Evolutionary conservation across 192 early-diverging fungal genomes (phyloP), one percentile per base, ranked within the genome.

Genomic region (Backusella westeae): DNA sequence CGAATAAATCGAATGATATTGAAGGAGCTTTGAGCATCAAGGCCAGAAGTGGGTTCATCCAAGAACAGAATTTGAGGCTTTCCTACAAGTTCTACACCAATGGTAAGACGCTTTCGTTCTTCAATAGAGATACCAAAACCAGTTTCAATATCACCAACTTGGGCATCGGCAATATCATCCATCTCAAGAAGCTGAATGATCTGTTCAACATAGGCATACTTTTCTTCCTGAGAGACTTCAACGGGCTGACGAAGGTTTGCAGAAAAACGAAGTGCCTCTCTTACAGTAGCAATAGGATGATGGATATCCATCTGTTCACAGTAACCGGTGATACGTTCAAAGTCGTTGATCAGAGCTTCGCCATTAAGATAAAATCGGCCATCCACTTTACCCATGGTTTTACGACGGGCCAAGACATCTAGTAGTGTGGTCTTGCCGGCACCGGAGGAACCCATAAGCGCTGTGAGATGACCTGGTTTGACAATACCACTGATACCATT

Each of bases 1-100:
- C 87, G 88, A 88, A 92, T 84, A 82, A 95, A 92, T 73, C 91
- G 88, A 75, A 91, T 84, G 75, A 93, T 85, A 84, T 93, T 90
- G 79, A 90, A 91, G 0, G 93, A 91, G 8, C 93, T 85, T 76
- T 96, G 94, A 9, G 91, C 89, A 77, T 93, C 91, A 17, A 93
- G 81, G 17, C 96, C 96, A 29, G 92, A 94, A 0, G 94, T 96
- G 21, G 96, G 96, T 79, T 93, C 96, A 84, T 96, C 95, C 75
- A 96, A 85, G 84, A 97, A 94, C 41, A 97, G 86, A 34, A 93
- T 78, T 73, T 90, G 87, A 15, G 92, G 91, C 83, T 91, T 86
- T 15, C 94, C 87, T 6, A 96, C 90, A 36, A 97, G 85, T 80
- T 97, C 94, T 32, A 94, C 86, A 36, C 91, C 96, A 69, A 98